These are phyloP conservation scores for Juglanconis oblonga DNA, from an alignment of 2,329 filamentous ascomycete genomes.

Conservation along the genomic window DNA sequence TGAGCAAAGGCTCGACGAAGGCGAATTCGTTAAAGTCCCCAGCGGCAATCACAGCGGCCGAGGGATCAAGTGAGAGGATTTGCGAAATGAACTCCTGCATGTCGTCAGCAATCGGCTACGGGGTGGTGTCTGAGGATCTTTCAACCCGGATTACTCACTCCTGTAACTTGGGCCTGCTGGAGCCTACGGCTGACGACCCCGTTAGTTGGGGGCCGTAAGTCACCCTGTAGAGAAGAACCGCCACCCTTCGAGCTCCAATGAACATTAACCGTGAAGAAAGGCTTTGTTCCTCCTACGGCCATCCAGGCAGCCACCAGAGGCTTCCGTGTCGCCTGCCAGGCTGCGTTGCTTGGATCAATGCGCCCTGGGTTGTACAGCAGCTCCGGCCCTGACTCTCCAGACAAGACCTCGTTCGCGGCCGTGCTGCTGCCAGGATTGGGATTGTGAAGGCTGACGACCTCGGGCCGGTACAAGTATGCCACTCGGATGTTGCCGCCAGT, in stretches of 20 bases:
- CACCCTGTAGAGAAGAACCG: constrained; percentile 61
- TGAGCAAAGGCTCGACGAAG: constrained; percentile 57
- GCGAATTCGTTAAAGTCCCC: constrained; percentile 74
- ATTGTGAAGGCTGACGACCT: constrained; percentile 56
- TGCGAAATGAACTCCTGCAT: constrained; percentile 49
- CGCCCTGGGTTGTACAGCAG: constrained; percentile 68
- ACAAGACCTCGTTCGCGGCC: constrained; percentile 56
- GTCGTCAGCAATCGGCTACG: constrained; percentile 13
- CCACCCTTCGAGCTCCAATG: constrained; percentile 68
- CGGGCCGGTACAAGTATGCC: constrained; percentile 66
- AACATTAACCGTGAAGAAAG: constrained; percentile 70
- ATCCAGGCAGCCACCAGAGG: constrained; percentile 66
- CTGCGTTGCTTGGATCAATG: constrained; percentile 59
- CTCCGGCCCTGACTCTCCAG: constrained; percentile 39
- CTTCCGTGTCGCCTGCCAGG: constrained; percentile 62
- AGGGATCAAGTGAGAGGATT: constrained; percentile 54
- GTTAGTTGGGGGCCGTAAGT: constrained; percentile 65
- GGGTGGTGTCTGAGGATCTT: neutral
- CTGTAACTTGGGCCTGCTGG: constrained; percentile 57
- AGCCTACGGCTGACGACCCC: constrained; percentile 56
- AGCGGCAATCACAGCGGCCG: constrained; percentile 56
- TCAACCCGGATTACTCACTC: constrained; percentile 34
- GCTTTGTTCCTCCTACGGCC: constrained; percentile 46
- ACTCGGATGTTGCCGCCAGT: constrained; percentile 70
- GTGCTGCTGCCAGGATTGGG: constrained; percentile 53